Conservation (phyloP, 495 filamentous ascomycete genomes). For the Penicillium cataractarum region DNA sequence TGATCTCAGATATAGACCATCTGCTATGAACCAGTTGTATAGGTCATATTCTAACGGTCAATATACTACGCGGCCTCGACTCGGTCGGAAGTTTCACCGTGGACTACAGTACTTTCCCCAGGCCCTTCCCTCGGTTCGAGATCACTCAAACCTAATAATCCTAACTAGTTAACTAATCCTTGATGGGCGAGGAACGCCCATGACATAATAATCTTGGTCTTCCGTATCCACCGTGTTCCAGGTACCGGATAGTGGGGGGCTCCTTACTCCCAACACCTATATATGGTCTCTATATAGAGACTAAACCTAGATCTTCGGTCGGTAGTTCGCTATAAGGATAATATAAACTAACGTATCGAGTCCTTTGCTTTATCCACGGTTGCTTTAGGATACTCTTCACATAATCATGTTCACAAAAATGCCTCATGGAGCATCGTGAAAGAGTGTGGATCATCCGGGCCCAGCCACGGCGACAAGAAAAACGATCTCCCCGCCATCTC, state of each 20-base stretch:
- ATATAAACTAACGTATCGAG: too few relatives aligned
- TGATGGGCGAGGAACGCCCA: conserved; percentile 5
- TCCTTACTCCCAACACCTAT: not conserved
- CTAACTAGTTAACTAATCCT: not conserved
- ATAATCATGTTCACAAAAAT: not conserved
- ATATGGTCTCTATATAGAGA: not conserved
- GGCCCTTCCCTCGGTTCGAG: conserved; percentile 1
- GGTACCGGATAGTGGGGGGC: not conserved
- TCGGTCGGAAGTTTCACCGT: conserved; percentile 5
- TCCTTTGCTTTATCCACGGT: not conserved
- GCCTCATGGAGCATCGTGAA: not conserved
- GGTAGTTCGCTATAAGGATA: too few relatives aligned
- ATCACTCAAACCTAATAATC: not conserved
- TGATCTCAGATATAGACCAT: not conserved
- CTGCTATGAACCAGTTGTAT: not conserved
- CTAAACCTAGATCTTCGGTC: not conserved
- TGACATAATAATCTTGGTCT: conserved; percentile 8
- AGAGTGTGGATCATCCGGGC: not conserved
- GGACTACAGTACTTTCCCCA: not conserved
- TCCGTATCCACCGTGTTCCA: not conserved
- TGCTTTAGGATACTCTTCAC: not conserved
- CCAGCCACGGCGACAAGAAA: not conserved
- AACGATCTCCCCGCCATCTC: not conserved
- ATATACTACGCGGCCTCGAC: not conserved
- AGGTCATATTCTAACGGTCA: not conserved